Evolutionary conservation across 768 basidiomycete genomes (phyloP), one percentile per base, ranked within the genome.

Genomic region (Daedaleopsis sinensis): DNA sequence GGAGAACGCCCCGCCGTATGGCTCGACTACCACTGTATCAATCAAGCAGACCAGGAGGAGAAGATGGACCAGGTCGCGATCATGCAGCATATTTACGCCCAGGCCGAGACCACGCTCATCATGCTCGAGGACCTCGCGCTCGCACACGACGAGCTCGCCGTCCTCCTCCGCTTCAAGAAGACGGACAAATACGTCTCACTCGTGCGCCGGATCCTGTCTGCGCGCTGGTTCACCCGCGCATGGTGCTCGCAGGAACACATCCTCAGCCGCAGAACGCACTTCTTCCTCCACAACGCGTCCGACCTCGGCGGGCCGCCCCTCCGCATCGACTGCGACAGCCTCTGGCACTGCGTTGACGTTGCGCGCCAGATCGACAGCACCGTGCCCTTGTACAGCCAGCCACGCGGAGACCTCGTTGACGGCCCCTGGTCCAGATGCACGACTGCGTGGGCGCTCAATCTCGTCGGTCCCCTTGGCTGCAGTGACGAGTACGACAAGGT

Each of bases 241-340:
- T 61, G 59, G 59, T 61, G 59, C 49, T 61, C 59, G n/a, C 59
- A 61, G 42, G 59, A 61, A 32, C 54, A 56, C 10, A 39, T 61
- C 12, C 42, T 61, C 21, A 61, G 59, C 54, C 54, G 32, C 35
- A 48, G 35, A n/a, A 48, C 48, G 19, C 39, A 35, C 21, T 36
- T 61, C 50, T 61, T n/a, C 19, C 23, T 56, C 15, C 59, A 61
- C 54, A 47, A 57, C 38, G 18, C 48, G 7, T 44, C 54, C 3
- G 9, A 23, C 27, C 27, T 24, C 10, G 42, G 39, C 18, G 39
- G 49, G 4, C n/a, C 27, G 3, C 19, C 21, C 13, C 23, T 56
- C 42, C 23, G 7, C 10, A 19, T 61, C 27, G 24, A 53, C 11
- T 36, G 54, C 12, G 54, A 56, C 19, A 44, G 38, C 15, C 23